A percentile compares a stretch with the other conserved stretches of the same genome.
phyloP scores from a whole-genome alignment of 1,284 basidiomycete genomes.

The Hortiboletus rubellus region DNA sequence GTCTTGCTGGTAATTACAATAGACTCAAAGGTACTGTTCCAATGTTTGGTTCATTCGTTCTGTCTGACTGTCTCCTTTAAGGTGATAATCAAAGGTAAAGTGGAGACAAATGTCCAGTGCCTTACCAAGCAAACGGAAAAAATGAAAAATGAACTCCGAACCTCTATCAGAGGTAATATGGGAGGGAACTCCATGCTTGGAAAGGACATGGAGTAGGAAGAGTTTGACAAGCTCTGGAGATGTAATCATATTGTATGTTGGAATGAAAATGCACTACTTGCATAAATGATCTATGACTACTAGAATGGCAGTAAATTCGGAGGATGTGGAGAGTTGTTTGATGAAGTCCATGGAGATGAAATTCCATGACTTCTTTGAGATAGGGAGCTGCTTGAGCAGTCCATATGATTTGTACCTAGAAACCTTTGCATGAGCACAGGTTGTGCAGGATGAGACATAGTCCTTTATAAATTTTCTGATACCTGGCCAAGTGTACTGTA shows the following conservation, averaged over 20 bases:
- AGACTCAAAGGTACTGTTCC: too few relatives aligned
- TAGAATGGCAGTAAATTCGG: constrained; percentile 33
- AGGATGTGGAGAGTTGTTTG: constrained; percentile 23
- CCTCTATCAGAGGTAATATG: neutral
- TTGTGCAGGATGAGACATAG: neutral
- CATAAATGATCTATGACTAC: constrained; percentile 37
- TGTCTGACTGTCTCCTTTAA: neutral
- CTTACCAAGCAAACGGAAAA: neutral
- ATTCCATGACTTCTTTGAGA: constrained; percentile 12
- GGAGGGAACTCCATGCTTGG: neutral
- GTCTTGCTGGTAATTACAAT: too few relatives aligned
- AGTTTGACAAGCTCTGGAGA: constrained; percentile 34
- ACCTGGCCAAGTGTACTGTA: neutral
- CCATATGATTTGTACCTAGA: neutral
- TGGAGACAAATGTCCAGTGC: neutral
- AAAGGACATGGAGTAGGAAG: neutral
- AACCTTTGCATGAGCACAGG: neutral
- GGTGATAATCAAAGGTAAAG: neutral
- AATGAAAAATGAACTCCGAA: neutral
- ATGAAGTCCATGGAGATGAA: constrained; percentile 3
- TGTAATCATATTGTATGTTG: constrained; percentile 20
- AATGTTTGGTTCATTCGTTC: neutral
- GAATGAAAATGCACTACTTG: constrained; percentile 26
- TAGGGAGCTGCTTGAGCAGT: neutral
- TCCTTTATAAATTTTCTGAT: neutral